These are phyloP conservation scores for Rugosomyces carneus DNA, from an alignment of 1,284 basidiomycete species.

Conservation along the genomic window DNA sequence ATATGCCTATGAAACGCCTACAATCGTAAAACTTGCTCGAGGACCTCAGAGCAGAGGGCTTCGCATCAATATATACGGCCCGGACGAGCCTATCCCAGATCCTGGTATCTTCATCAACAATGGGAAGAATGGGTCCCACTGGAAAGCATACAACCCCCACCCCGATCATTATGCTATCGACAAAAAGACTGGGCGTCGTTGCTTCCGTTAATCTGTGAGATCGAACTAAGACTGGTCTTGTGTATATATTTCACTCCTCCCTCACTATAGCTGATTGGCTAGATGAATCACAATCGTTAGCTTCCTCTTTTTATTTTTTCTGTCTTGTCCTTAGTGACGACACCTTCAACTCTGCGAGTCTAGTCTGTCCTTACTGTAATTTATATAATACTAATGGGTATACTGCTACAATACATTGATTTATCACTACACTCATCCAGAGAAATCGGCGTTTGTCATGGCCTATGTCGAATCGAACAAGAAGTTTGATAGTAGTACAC, in stretches of 20 bases:
- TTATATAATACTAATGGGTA: no score
- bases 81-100: not conserved
- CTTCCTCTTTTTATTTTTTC: not conserved
- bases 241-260: not conserved
- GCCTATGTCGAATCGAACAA: no score
- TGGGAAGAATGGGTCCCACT: not conserved
- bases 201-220: no score
- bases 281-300: not conserved
- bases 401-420: no score
- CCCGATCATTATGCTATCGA: not conserved
- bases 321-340: not conserved
- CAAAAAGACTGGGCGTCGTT: not conserved
- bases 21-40: not conserved
- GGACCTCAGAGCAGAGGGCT: not conserved
- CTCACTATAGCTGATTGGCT: not conserved
- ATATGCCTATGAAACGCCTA: not conserved
- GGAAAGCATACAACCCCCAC: not conserved
- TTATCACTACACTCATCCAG: no score
- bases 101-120: not conserved
- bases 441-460: no score
- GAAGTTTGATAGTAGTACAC: no score
- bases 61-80: not conserved
- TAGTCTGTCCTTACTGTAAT: not conserved
- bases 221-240: not conserved
- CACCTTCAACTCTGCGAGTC: not conserved